A percentile compares a stretch with the other conserved stretches of the same genome.
phyloP scores from a whole-genome alignment of 2,329 filamentous ascomycete genomes.

The Xylariaceae sp. region DNA sequence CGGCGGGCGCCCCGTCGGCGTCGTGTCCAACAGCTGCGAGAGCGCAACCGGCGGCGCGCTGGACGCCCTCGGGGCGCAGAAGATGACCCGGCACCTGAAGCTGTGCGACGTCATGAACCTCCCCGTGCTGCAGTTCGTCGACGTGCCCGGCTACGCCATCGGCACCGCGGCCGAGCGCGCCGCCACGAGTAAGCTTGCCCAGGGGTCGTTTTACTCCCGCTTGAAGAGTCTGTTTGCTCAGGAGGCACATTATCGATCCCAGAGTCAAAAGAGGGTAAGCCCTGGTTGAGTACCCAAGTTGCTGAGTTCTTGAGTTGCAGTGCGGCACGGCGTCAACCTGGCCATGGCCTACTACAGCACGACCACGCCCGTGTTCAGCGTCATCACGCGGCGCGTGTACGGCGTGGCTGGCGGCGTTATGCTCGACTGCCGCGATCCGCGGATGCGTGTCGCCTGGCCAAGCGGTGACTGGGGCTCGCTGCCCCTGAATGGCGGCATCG shows the following conservation, averaged over 20 bases:
- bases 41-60: constrained; percentile 10
- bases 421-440: constrained; percentile 11
- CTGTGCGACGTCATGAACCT: constrained; percentile 11
- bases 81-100: constrained; percentile 10
- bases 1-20: constrained; percentile 5
- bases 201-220: no score
- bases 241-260: no score
- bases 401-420: constrained; percentile 9
- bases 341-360: constrained; percentile 11
- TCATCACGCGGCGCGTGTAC: constrained; percentile 9
- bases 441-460: constrained; percentile 12
- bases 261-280: no score
- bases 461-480: constrained; percentile 11
- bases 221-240: no score
- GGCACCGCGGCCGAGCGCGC: constrained; percentile 10
- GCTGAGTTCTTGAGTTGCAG: no score
- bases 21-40: constrained; percentile 11
- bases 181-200: no score
- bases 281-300: no score
- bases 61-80: constrained; percentile 9
- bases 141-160: constrained; percentile 9
- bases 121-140: constrained; percentile 10
- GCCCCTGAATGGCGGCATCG: constrained; percentile 10
- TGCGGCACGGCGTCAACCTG: constrained; percentile 10
- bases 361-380: constrained; percentile 9